Conservation (phyloP, 2,329 filamentous ascomycete genomes). For the Tolypocladium sp. region DNA sequence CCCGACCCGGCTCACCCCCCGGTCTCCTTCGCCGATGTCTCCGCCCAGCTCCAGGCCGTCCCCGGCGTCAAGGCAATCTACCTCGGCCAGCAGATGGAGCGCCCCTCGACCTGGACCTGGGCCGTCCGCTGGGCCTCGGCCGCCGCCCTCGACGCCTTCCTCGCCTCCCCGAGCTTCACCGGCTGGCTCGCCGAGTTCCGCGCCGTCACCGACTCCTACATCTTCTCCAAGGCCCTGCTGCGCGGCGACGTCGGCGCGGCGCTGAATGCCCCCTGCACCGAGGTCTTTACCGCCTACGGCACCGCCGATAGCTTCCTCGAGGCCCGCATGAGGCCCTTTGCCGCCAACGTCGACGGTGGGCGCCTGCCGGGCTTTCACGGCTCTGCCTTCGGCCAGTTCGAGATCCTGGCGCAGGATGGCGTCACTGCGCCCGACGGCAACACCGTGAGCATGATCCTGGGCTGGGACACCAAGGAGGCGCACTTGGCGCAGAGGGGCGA, state of each 20-base stretch:
- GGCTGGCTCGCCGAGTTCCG: slow-evolving; percentile 28
- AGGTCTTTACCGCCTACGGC: slow-evolving; percentile 26
- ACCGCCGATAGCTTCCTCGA: slow-evolving; percentile 20
- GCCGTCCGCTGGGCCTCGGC: slow-evolving; percentile 24
- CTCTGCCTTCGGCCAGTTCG: slow-evolving; percentile 22
- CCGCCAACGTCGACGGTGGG: slow-evolving; percentile 11
- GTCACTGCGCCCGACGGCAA: slow-evolving; percentile 17
- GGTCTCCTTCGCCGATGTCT: slow-evolving; percentile 15
- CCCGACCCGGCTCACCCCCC: slow-evolving; percentile 14
- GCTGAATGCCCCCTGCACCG: slow-evolving; percentile 26
- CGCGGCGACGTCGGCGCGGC: slow-evolving; percentile 13
- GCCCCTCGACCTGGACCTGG: slow-evolving; percentile 20
- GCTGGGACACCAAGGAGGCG: slow-evolving; percentile 29
- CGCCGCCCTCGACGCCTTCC: slow-evolving; percentile 26
- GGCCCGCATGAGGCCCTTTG: slow-evolving; percentile 19
- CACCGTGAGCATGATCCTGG: slow-evolving; percentile 23
- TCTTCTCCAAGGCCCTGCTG: slow-evolving; percentile 12
- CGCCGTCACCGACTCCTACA: slow-evolving; percentile 16
- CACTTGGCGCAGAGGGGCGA: slow-evolving; percentile 23
- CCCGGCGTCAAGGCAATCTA: slow-evolving; percentile 23
- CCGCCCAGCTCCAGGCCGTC: slow-evolving; percentile 17
- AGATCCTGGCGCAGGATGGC: slow-evolving; percentile 16
- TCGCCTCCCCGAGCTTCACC: slow-evolving; percentile 28
- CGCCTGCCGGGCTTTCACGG: slow-evolving; percentile 20
- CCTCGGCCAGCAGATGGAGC: slow-evolving; percentile 24